Conservation (phyloP, 164 flowering plant species). For the Aristolochia californica region DNA sequence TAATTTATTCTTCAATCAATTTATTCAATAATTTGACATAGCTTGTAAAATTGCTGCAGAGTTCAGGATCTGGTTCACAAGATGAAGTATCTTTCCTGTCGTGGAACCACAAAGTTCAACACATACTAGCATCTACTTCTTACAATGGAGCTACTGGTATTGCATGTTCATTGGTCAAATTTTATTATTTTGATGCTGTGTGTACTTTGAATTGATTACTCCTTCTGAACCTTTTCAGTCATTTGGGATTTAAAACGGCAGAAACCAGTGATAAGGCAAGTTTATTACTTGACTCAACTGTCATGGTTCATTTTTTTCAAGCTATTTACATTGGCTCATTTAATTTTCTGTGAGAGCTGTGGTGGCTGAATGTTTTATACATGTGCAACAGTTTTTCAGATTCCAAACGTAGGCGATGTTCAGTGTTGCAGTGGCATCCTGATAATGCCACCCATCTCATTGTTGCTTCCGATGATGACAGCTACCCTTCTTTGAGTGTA, state of each 20-base stretch:
- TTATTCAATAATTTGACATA: too few relatives aligned
- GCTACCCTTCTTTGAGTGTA: constrained; percentile 75
- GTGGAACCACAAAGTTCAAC: constrained; percentile 90
- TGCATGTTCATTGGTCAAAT: not conserved
- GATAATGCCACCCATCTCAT: constrained; percentile 86
- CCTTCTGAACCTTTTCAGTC: constrained; percentile 29
- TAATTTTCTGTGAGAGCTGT: not conserved
- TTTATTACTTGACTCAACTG: too few relatives aligned
- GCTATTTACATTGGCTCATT: not conserved
- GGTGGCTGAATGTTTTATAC: not conserved
- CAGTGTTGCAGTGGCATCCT: constrained; percentile 98
- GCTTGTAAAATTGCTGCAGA: constrained; percentile 21
- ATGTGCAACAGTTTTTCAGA: constrained; percentile 59
- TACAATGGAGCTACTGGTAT: constrained; percentile 82
- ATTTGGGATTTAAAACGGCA: constrained; percentile 97
- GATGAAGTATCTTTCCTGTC: constrained; percentile 90
- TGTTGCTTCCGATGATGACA: constrained; percentile 95
- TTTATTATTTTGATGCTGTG: not conserved
- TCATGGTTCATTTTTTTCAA: not conserved
- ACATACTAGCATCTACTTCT: constrained; percentile 86
- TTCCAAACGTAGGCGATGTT: constrained; percentile 77
- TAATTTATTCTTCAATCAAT: too few relatives aligned
- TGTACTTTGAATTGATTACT: not conserved
- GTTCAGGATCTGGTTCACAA: constrained; percentile 78
- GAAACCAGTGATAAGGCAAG: constrained; percentile 84